Evolutionary conservation across 345 rosid species (phyloP), one percentile per base, ranked within the genome.

Genomic region (Linum trigynum): DNA sequence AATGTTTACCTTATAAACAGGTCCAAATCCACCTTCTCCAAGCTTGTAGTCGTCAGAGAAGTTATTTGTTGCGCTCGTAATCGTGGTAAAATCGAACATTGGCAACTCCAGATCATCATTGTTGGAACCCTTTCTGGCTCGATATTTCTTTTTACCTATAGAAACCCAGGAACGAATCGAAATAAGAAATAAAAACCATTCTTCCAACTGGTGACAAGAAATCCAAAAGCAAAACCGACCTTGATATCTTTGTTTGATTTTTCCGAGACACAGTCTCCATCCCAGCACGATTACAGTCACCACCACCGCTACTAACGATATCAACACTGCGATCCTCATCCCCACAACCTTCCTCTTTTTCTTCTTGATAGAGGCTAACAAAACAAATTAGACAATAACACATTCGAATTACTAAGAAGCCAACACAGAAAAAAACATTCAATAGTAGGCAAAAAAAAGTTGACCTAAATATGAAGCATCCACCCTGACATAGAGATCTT

Each of bases 281-380:
- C 62, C 69, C 39, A 56, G 42, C 5, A 43, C 4, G 7, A 74
- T 16, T 2, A 61, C n/a, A 41, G 66, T 72, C 16, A 45, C 38
- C 51, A 59, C 58, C 38, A 61, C 0, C 17, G 61, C n/a, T 48
- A 15, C 8, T 32, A 63, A 60, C 38, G 57, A 43, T 2, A 61
- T 56, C 6, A 69, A 53, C n/a, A 69, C 23, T 59, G 53, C 77
- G 12, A 60, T 56, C 56, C 23, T 68, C 66, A 12, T 68, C 51
- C 8, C 32, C 36, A 43, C 43, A n/a, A 3, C 5, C 4, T 17
- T 37, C 32, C 14, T 37, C 15, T 5, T 61, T 50, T 45, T 43
- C 58, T 3, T 61, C 35, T 40, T 65, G 7, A 65, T 55, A 15
- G 8, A 68, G 60, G 69, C 68, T 59, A 39, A 2, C 50, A 53